A percentile compares a stretch with the other conserved stretches of the same genome.
Conservation (phyloP, 1,284 basidiomycete species). For the Coniophora puteana region DNA sequence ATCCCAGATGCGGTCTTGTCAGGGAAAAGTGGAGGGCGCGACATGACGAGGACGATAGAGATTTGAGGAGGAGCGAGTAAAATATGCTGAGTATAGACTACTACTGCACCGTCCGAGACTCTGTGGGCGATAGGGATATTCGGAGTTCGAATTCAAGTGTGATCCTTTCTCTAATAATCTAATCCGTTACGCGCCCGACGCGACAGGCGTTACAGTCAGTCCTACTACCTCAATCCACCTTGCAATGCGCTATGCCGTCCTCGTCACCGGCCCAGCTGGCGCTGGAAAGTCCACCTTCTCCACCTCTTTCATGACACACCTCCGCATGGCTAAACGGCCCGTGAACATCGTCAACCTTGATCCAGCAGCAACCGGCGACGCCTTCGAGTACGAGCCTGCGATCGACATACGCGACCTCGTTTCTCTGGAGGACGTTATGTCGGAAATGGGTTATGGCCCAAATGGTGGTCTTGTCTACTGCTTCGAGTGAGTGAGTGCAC, state of each 20-base stretch:
- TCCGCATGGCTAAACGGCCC: slow-evolving; percentile 78
- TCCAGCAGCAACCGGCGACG: slow-evolving; percentile 84
- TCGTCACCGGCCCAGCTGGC: slow-evolving; percentile 90
- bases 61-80: no score
- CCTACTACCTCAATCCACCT: slow-evolving; percentile 1
- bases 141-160: slow-evolving; percentile 29
- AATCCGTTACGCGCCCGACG: no score
- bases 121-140: slow-evolving; percentile 7
- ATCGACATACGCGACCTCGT: slow-evolving; percentile 97
- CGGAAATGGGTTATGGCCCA: slow-evolving; percentile 91
- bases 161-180: slow-evolving; percentile 11
- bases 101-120: no score
- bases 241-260: slow-evolving; percentile 85
- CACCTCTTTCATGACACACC: slow-evolving; percentile 86
- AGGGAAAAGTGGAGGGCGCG: slow-evolving; percentile 71
- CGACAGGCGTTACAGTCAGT: no score
- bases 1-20: slow-evolving; percentile 77
- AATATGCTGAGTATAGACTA: no score
- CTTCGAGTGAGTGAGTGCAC: slow-evolving; percentile 89
- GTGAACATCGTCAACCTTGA: slow-evolving; percentile 97
- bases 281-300: slow-evolving; percentile 98
- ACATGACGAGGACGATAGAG: slow-evolving; percentile 46
- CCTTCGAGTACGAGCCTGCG: slow-evolving; percentile 90
- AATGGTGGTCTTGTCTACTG: slow-evolving; percentile 98
- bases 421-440: slow-evolving; percentile 95